Base-by-base conservation (phyloP, 495 filamentous ascomycete species). In the Daldinia loculata region DNA sequence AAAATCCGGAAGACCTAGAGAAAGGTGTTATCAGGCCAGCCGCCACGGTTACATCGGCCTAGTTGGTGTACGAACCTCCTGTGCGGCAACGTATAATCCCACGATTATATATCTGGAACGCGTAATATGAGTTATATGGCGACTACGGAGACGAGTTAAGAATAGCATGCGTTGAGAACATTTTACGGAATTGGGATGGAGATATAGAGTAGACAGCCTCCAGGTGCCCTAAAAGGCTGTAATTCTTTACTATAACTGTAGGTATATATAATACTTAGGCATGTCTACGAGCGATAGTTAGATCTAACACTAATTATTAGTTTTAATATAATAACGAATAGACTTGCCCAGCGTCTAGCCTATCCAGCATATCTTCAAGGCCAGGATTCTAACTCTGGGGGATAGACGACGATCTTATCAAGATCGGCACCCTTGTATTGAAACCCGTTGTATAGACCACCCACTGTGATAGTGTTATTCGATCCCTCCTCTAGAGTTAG, bases 361-460 rank as follows among this genome's bases (percentile, higher is more conserved):
- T 11, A 24, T 22, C 19, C 8, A 48, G 0, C 19, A 24, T 48
- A 24, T 24, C 2, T 12, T 48, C 19, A 22, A 22, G 17, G 8
- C 8, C n/a, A 22, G 0, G 8, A 24, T 61, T 26, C 17, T 59
- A 70, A 29, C 9, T 81, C 80, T 2, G 79, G 71, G 6, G 82
- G 81, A 69, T 83, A 84, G 8, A 83, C 82, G 1, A 84, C 75
- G 48, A 82, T 81, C 26, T 67, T 76, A 51, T 82, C 81, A 29
- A 84, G 52, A 73, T 84, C 81, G 9, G 78, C 82, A 1, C 80
- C 80, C 48, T 82, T 82, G 29, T 75, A 75, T 30, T 80, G 71
- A 30, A 80, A 71, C 36, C 80, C 82, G 60, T 83, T 84, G 39
- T 45, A 78, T 22, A 83, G 43, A 2, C 82, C 80, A 0, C 81